phyloP scores from a whole-genome alignment of 257 asterid genomes.

The Fraxinus excelsior region DNA sequence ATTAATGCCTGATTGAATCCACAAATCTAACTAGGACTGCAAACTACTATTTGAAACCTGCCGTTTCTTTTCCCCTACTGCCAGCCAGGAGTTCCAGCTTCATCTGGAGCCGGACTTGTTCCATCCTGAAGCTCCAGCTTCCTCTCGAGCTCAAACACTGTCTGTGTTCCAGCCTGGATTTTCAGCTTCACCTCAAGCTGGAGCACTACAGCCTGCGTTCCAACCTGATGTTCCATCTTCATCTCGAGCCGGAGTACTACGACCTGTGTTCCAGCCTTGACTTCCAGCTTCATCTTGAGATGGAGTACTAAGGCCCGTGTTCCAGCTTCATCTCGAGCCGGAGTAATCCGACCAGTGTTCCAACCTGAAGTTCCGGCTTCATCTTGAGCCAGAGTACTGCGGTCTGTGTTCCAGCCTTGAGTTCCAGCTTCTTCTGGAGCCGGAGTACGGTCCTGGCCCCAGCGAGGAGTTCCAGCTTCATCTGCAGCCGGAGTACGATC shows the following conservation, averaged over 20 bases:
- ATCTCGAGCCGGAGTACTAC: not conserved
- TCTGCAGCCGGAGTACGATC: slow-evolving; percentile 7
- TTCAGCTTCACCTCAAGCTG: not conserved
- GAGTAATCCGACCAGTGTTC: not conserved
- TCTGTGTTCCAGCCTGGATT: not conserved
- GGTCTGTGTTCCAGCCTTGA: not conserved
- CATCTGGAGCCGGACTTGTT: not conserved
- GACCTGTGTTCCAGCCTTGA: not conserved
- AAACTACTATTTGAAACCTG: not conserved
- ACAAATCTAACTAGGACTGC: not conserved
- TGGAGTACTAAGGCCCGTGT: not conserved
- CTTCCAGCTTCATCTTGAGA: not conserved
- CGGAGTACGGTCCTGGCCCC: not conserved
- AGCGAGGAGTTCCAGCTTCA: slow-evolving; percentile 28
- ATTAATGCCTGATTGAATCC: not conserved
- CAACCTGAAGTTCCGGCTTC: not conserved
- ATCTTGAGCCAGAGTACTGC: not conserved
- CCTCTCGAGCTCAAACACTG: not conserved
- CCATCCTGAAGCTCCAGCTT: not conserved
- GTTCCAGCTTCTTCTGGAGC: not conserved
- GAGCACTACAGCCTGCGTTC: not conserved
- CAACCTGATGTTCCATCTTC: not conserved
- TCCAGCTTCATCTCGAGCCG: not conserved
- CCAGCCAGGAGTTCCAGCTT: not conserved
- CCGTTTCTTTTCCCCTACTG: not conserved